phyloP scores from a whole-genome alignment of 441 rosid genomes.

The Adansonia madagascariensis region DNA sequence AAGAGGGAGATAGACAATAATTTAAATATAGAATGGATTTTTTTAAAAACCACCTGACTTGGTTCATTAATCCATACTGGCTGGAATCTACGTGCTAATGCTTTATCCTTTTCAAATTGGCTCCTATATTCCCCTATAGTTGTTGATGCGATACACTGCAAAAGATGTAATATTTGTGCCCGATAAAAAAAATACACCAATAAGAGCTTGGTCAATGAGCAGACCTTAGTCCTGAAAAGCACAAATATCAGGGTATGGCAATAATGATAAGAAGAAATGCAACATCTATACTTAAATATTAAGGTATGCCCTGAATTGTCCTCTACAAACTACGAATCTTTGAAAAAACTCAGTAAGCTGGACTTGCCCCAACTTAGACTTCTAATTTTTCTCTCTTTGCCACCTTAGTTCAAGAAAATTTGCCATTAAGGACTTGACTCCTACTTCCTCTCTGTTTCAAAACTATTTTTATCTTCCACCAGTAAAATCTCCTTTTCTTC shows the following conservation, averaged over 20 bases:
- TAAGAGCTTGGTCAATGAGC: conserved; percentile 21
- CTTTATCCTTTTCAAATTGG: conserved; percentile 81
- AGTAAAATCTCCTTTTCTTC: neutral
- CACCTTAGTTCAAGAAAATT: neutral
- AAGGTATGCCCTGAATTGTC: neutral
- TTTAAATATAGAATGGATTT: neutral
- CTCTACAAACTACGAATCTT: neutral
- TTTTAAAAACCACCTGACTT: conserved; percentile 51
- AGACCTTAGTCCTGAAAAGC: neutral
- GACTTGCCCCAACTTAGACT: neutral
- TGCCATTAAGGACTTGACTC: neutral
- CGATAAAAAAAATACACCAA: neutral
- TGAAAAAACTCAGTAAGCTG: neutral
- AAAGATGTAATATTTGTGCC: conserved; percentile 27
- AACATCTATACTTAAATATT: conserved; percentile 8
- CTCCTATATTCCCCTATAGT: conserved; percentile 69
- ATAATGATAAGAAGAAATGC: neutral
- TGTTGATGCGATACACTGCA: conserved; percentile 82
- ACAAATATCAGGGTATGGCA: neutral
- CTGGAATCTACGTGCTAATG: conserved; percentile 76
- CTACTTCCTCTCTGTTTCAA: neutral
- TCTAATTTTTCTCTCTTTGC: neutral
- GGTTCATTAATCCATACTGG: conserved; percentile 78
- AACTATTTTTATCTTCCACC: neutral
- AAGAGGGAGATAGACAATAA: conserved; percentile 25